Base-by-base conservation (phyloP, 2,329 filamentous ascomycete genomes). In the Annulohypoxylon truncatum region DNA sequence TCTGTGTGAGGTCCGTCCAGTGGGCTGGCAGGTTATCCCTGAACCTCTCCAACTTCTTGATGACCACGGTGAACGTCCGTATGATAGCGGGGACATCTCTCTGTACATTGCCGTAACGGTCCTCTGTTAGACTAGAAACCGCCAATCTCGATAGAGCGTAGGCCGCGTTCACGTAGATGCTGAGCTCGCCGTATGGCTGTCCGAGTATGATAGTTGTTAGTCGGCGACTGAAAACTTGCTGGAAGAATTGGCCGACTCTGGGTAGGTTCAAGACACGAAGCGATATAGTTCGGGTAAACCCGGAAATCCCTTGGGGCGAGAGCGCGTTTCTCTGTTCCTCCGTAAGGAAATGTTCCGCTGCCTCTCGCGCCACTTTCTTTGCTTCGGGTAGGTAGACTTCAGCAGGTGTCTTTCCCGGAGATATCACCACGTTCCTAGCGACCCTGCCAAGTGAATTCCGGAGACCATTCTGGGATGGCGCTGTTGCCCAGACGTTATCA, bases 101-200 rank as follows among this genome's bases (percentile, higher is more conserved):
- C 70, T 96, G 91, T n/a, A 96, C 95, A 71, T 92, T 92, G 12
- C 95, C 95, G 75, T 89, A 96, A 48, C 86, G 85, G 76, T 98
- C 95, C 78, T 98, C 94, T 2, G 83, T 82, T 57, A 97, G 80
- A 77, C 92, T 95, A 67, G 87, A 86, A 3, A 93, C 85, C 0
- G 92, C 87, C 26, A 98, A 83, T 52, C 86, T 84, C 10, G 87
- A 88, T 38, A 96, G 80, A 0, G 90, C 87, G 64, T 89, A 88
- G n/a, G 90, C 84, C 1, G 92, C 91, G 75, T 95, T 89, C 53
- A 91, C 79, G 70, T 93, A 90, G 13, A 91, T 81, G 28, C 87
- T 87, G 1, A 88, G 81, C 74, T 92, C 89, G 2, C 90, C 91
- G 73, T 91, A 89, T 0, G 94, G 94, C 0, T 85, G 82, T 29